Evolutionary conservation across 176 grass and related monocot genomes (phyloP).

Genomic region (Stipa capillata): DNA sequence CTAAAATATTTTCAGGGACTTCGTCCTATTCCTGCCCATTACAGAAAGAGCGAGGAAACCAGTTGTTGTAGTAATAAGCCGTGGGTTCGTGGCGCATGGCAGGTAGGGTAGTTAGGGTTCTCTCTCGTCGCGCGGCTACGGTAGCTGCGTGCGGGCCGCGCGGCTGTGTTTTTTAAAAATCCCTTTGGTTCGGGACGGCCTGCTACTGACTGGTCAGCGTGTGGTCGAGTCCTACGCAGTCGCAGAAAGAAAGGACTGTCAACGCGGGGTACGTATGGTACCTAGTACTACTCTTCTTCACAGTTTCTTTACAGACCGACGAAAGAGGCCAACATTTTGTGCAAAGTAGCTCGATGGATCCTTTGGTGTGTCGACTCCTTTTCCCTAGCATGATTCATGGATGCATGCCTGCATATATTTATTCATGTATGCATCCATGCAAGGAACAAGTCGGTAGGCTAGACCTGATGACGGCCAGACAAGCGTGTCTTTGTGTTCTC

Average conservation of each 20-base stretch:
- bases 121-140: constrained; percentile 13
- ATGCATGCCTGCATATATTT: neutral
- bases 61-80: too few relatives aligned
- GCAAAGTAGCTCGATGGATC: neutral
- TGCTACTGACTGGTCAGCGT: neutral
- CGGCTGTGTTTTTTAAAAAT: neutral
- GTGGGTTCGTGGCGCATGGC: neutral
- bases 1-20: too few relatives aligned
- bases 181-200: too few relatives aligned
- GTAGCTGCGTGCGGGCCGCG: constrained; percentile 8
- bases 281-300: too few relatives aligned
- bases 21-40: too few relatives aligned
- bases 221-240: neutral
- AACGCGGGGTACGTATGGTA: neutral
- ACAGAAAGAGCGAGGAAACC: too few relatives aligned
- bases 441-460: neutral
- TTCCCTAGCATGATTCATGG: neutral
- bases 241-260: neutral
- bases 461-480: neutral
- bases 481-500: neutral
- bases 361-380: neutral
- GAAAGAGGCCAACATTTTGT: neutral
- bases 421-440: neutral
- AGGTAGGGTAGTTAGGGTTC: constrained; percentile 14
- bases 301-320: neutral